Base-by-base conservation (phyloP, 73 alveolate genomes). In the Effrenium voratum region DNA sequence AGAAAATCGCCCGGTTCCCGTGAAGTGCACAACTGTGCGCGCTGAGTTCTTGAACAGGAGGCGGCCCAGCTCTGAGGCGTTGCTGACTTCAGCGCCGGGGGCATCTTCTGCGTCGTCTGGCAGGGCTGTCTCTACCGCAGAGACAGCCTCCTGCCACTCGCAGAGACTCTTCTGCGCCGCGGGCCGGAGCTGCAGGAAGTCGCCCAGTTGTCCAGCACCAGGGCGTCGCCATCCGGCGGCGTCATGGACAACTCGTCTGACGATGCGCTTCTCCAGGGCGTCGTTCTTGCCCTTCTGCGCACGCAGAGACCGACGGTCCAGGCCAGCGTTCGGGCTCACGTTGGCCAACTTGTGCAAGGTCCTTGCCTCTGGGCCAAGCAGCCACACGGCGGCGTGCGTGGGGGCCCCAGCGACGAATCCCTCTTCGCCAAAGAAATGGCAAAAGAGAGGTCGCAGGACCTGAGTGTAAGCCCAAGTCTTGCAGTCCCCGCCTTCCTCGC, bases 391-490 rank as follows among this genome's bases (percentile, higher is more conserved):
- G 1, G 93, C 93, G 28, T 84, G 93, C 5, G 93, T 84, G 0
- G 93, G 93, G 0, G 93, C 93, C n/a, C 80, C 79, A 6, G 59
- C 77, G 24, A 84, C 41, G 32, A 4, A 84, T 12, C 80, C 79
- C 2, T 36, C 59, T 3, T 3, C 32, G 43, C 73, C 93, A 55
- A 55, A 84, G 32, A 84, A 84, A 5, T 80, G 93, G n/a, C 45
- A 57, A 52, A 84, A 84, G 15, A 84, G 38, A 3, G 93, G 93
- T 28, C 93, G 5, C 79, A 84, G 5, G 38, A 84, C 93, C 52
- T 38, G 59, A 60, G 60, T 84, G 93, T 84, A 84, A 3, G 93
- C 93, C 40, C 44, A 82, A 1, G 93, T 82, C 50, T 82, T 82
- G 41, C 93, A 75, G 34, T 50, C 30, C 12, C 93, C 93, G 13